phyloP scores from a whole-genome alignment of 129 eudicot genomes.

The Cynara cardunculus region DNA sequence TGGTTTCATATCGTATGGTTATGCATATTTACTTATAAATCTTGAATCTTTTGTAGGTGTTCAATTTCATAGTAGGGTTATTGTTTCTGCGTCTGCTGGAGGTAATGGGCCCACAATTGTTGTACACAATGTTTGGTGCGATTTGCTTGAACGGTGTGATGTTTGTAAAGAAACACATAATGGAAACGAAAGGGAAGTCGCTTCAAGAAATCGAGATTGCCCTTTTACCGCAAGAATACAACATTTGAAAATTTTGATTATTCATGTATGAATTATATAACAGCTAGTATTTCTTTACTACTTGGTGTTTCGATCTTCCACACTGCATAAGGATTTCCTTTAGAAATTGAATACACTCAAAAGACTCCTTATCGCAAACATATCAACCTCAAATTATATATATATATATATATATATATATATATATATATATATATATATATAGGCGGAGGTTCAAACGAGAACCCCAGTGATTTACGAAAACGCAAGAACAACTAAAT shows the following conservation, averaged over 20 bases:
- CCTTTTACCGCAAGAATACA: constrained; percentile 62
- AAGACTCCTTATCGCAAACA: too few species aligned
- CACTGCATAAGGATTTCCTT: background rate
- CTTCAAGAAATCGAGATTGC: constrained; percentile 98
- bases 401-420: background rate
- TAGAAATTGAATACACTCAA: too few species aligned
- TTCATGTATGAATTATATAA: background rate
- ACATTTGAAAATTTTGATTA: background rate
- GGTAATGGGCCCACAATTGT: too few species aligned
- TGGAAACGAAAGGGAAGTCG: constrained; percentile 92
- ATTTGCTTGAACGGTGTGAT: constrained; percentile 75
- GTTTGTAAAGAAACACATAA: constrained; percentile 69
- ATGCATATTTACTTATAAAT: too few species aligned
- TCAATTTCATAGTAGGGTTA: too few species aligned
- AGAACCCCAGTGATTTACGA: too few species aligned
- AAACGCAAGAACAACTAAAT: too few species aligned
- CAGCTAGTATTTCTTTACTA: background rate
- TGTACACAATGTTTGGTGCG: constrained; percentile 67
- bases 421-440: too few species aligned
- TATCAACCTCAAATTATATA: background rate
- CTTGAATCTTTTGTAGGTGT: constrained; percentile 33
- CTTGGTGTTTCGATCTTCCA: background rate
- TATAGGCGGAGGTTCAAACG: too few species aligned
- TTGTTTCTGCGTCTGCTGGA: too few species aligned
- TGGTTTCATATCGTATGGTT: too few species aligned